Conservation (phyloP, 768 basidiomycete species). For the Sporobolomyces roseus region DNA sequence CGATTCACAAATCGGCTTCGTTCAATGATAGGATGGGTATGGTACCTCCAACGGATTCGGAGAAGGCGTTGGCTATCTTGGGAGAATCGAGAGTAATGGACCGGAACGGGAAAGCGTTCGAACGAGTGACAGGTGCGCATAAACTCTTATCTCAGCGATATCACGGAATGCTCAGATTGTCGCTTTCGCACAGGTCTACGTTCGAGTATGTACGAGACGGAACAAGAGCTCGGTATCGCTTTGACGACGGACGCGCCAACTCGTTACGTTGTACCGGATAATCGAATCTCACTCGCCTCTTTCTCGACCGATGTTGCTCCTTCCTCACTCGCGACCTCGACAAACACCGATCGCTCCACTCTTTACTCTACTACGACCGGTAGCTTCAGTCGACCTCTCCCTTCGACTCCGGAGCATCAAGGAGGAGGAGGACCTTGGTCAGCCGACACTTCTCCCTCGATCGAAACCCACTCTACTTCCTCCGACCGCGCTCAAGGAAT, state of each 20-base stretch:
- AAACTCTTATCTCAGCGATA: background rate
- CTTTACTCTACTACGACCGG: background rate
- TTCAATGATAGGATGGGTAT: too few species aligned
- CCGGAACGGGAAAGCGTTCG: conserved; percentile 9
- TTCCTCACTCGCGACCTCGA: background rate
- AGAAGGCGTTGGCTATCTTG: background rate
- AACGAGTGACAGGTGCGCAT: conserved; percentile 4
- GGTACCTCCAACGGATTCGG: background rate
- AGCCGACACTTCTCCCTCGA: background rate
- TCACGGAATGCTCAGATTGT: background rate
- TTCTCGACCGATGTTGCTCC: background rate
- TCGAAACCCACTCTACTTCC: background rate
- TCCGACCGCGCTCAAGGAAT: too few species aligned
- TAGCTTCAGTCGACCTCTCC: background rate
- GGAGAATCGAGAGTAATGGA: background rate
- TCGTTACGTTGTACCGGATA: conserved; percentile 17
- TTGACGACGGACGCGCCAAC: conserved; percentile 21
- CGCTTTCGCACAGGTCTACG: background rate
- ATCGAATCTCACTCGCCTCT: conserved; percentile 27
- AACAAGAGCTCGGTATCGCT: conserved; percentile 13
- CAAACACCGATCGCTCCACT: conserved; percentile 8
- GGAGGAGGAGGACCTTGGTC: too few species aligned
- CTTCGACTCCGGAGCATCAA: background rate
- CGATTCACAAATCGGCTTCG: background rate
- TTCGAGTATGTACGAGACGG: background rate